Base-by-base conservation (phyloP, 352 stramenopile species). In the Chrysophaeum taylorii region DNA sequence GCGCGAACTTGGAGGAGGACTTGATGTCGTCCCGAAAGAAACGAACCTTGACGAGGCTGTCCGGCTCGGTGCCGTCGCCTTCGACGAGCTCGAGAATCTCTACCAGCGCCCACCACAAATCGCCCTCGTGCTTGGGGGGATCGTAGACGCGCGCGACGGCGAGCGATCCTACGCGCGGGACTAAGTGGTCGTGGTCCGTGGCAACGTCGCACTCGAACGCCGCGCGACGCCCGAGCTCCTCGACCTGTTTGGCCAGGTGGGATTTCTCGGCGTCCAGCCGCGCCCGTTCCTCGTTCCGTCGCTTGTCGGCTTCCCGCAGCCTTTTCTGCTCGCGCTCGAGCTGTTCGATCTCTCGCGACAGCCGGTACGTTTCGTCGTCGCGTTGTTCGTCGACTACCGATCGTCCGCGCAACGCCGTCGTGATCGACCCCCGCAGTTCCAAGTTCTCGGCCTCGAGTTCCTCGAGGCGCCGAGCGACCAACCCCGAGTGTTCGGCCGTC, bases 1-100 rank as follows among this genome's bases (percentile, higher is more conserved):
- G 14, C 14, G 57, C 57, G 33, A 27, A 66, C 2, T 25, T 33
- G 12, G 35, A 25, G 2, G 27, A 31, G 4, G 23, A 2, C 35
- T 66, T 66, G 35, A 66, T 66, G 57, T 16, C 16, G 31, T 66
- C 57, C 36, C 12, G 41, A 36, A 66, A 66, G 36, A 66, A 18
- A 2, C 57, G 57, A 2, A 66, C 14, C 33, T 42, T 36, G 2
- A 66, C 1, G 12, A 66, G 57, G 12, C 12, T 33, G 15, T 16
- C 35, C 31, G 31, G 33, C 14, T 27, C 9, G 31, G 27, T 23
- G 57, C 57, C 57, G 57, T 66, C 57, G 33, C 57, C 57, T 25
- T 60, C 48, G 48, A 60, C 5, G 48, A 60, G 18, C 18, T 31
- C 25, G 18, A 60, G 25, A 25, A 60, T 21, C 48, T 60, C 48